Conservation (phyloP, 2,329 filamentous ascomycete species). For the Diaporthe amygdali region DNA sequence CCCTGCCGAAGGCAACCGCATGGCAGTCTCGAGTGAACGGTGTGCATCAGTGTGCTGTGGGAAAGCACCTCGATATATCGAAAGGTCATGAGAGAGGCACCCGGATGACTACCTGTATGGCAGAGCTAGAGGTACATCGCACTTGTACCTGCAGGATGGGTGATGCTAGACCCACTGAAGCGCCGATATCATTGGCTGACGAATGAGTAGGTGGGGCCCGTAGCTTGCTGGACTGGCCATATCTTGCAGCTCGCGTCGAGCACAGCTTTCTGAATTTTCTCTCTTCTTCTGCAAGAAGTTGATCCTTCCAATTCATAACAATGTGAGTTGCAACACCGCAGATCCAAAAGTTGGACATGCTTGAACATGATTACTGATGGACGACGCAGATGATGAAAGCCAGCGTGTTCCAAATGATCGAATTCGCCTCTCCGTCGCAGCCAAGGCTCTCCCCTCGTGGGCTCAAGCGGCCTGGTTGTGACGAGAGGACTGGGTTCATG, state of each 20-base stretch:
- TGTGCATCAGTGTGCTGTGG: neutral
- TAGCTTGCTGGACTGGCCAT: conserved; percentile 13
- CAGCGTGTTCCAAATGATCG: conserved; percentile 88
- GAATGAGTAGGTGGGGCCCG: neutral
- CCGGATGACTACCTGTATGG: neutral
- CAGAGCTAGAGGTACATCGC: conserved; percentile 18
- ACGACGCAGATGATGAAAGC: conserved; percentile 95
- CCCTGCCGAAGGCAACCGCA: conserved; percentile 18
- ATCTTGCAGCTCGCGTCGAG: conserved; percentile 24
- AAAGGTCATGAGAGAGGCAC: conserved; percentile 15
- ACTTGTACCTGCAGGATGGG: conserved; percentile 14
- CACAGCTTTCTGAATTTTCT: conserved; percentile 40
- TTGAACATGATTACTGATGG: conserved; percentile 37
- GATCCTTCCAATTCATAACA: conserved; percentile 99
- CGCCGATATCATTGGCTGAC: conserved; percentile 2
- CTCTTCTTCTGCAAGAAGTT: conserved; percentile 55
- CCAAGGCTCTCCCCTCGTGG: conserved; percentile 83
- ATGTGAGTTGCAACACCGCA: conserved; percentile 66
- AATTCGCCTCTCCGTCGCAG: conserved; percentile 68
- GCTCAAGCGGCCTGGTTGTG: conserved; percentile 86
- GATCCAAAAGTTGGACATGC: conserved; percentile 4
- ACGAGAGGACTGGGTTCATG: conserved; percentile 75
- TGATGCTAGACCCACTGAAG: neutral
- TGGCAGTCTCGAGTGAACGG: neutral
- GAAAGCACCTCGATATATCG: neutral